Percentiles rank a stretch among this genome's conserved stretches.
phyloP scores from a whole-genome alignment of 2,329 filamentous ascomycete species.

The Verticillium nubilum region DNA sequence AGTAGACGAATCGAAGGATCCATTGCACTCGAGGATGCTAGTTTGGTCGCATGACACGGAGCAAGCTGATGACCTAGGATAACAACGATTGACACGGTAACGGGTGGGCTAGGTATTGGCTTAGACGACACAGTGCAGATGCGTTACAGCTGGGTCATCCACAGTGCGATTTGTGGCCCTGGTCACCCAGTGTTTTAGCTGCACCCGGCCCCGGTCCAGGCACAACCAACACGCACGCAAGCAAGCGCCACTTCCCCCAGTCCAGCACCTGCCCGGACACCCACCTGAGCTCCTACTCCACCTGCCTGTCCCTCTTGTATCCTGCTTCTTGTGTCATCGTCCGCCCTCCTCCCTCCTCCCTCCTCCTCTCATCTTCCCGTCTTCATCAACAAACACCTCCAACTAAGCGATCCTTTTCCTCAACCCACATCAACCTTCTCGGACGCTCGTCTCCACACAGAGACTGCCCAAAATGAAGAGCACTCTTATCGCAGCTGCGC shows the following conservation, averaged over 20 bases:
- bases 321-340: background rate
- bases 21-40: too few species aligned
- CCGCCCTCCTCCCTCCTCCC: background rate
- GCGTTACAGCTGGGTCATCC: background rate
- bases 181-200: background rate
- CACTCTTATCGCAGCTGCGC: slow-evolving; percentile 70
- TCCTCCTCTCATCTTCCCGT: background rate
- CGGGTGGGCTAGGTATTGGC: too few species aligned
- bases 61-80: too few species aligned
- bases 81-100: too few species aligned
- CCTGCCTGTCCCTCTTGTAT: background rate
- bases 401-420: background rate
- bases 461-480: slow-evolving; percentile 70
- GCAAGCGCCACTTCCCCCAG: background rate
- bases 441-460: background rate
- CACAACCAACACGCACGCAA: background rate
- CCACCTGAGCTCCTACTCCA: background rate
- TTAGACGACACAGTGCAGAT: background rate
- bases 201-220: background rate
- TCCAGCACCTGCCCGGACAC: background rate
- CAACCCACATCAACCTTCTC: background rate
- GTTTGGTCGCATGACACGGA: too few species aligned
- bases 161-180: background rate
- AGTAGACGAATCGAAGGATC: too few species aligned
- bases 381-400: background rate